These are phyloP conservation scores for Psidium guajava DNA, from an alignment of 345 rosid species.

Conservation along the genomic window DNA sequence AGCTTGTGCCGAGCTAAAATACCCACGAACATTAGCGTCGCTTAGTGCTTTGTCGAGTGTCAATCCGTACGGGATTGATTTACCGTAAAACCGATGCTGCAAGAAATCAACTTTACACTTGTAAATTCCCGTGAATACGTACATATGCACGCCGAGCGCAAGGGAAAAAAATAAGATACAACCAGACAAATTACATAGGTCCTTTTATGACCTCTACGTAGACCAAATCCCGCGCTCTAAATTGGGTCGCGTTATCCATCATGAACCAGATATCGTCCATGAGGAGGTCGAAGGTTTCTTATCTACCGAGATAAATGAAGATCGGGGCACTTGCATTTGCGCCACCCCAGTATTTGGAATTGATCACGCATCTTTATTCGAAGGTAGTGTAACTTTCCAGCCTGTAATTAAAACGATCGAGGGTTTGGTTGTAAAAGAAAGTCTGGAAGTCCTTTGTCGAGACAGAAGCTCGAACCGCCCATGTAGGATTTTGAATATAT, in stretches of 20 bases:
- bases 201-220: slow-evolving; percentile 24
- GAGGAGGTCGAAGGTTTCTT: slow-evolving; percentile 17
- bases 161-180: not conserved
- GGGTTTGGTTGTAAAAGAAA: slow-evolving; percentile 21
- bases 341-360: slow-evolving; percentile 46
- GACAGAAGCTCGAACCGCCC: not conserved
- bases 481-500: not conserved
- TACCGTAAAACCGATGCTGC: not conserved
- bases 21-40: not conserved
- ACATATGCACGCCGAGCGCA: not conserved
- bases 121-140: not conserved
- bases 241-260: slow-evolving; percentile 19
- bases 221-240: slow-evolving; percentile 27
- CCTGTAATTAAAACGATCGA: slow-evolving; percentile 44
- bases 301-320: slow-evolving; percentile 31
- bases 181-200: not conserved
- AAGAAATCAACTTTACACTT: not conserved
- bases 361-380: slow-evolving; percentile 29
- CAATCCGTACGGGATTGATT: not conserved
- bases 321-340: slow-evolving; percentile 32
- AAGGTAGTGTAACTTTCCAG: slow-evolving; percentile 40
- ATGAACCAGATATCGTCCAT: slow-evolving; percentile 10
- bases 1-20: not conserved
- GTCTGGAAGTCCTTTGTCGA: slow-evolving; percentile 7
- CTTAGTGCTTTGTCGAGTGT: not conserved